phyloP scores from a whole-genome alignment of 306 rosid species.

The Datisca glomerata region DNA sequence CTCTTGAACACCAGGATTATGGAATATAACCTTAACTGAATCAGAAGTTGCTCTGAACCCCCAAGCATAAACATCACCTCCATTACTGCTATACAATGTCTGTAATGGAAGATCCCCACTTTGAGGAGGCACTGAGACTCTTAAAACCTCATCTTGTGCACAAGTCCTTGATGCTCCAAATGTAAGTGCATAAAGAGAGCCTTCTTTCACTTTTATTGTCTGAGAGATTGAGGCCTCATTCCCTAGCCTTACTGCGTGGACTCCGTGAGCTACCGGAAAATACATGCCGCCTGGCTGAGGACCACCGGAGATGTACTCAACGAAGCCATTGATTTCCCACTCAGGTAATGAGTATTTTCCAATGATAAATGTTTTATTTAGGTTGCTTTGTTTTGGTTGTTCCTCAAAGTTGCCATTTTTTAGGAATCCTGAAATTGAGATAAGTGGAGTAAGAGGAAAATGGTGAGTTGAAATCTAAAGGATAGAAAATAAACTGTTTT shows the following conservation, averaged over 20 bases:
- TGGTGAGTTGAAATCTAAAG: background rate
- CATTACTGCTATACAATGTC: constrained; percentile 66
- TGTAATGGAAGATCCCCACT: constrained; percentile 82
- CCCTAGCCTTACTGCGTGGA: constrained; percentile 83
- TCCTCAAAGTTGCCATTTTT: constrained; percentile 85
- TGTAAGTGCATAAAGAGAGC: constrained; percentile 59
- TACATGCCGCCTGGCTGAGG: constrained; percentile 84
- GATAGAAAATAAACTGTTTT: no score
- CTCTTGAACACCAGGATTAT: constrained; percentile 90
- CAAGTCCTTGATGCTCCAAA: constrained; percentile 95
- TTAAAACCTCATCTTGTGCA: constrained; percentile 85
- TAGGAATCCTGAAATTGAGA: constrained; percentile 44
- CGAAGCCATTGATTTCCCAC: constrained; percentile 72
- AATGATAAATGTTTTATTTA: constrained; percentile 48
- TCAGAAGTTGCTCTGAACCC: constrained; percentile 44
- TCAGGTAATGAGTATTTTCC: constrained; percentile 62
- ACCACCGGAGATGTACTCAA: constrained; percentile 73
- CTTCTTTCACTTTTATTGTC: constrained; percentile 49
- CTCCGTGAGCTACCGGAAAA: constrained; percentile 62
- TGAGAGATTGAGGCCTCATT: constrained; percentile 79
- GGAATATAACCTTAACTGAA: constrained; percentile 52
- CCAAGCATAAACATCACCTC: constrained; percentile 78
- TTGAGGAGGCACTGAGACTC: constrained; percentile 61
- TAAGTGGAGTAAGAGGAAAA: background rate
- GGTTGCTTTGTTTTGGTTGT: constrained; percentile 36